Base-by-base conservation (phyloP, 345 rosid species). In the Garcia nutans region DNA sequence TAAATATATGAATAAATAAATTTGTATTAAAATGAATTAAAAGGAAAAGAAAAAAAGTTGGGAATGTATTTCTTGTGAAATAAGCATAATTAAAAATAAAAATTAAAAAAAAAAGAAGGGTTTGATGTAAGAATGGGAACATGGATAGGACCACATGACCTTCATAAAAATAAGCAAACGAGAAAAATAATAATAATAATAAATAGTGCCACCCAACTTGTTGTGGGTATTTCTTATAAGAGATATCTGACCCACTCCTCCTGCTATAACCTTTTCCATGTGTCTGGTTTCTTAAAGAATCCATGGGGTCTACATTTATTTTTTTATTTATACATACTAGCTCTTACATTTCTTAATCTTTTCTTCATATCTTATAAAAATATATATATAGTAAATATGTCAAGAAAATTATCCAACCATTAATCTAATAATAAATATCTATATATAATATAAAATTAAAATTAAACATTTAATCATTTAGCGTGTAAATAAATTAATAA, bases 61-160 rank as follows among this genome's bases (percentile, higher is more conserved):
- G 74, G 67, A 80, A 66, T 74, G 70, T 55, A 79, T 84, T 75
- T 15, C 84, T 83, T 82, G 76, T 49, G 73, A 85, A 80, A 83
- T 77, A 83, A 78, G 85, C 77, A 80, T 71, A 57, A 28, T 28
- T 28, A 28, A 28, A 28, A n/a, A n/a, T n/a, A n/a, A 28, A 28
- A 28, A 28, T 28, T 28, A 1, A 28, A 28, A 28, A 28, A 28
- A 76, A 42, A 72, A n/a, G n/a, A 70, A 82, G 44, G 68, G 85
- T 84, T 85, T 84, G 88, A 85, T 81, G 81, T 64, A 75, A 28
- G 79, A 78, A 78, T 68, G 79, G 79, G 78, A 84, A 83, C 82
- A 80, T 87, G 85, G 90, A 82, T 73, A 81, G 93, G 98, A 86
- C 91, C 92, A 87, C 97, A 72, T 60, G 73, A 70, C 76, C 72